A percentile compares a stretch with the other conserved stretches of the same genome.
phyloP scores from a whole-genome alignment of 225 moss, liverwort and hornwort genomes.

The Physcomitrium patens region DNA sequence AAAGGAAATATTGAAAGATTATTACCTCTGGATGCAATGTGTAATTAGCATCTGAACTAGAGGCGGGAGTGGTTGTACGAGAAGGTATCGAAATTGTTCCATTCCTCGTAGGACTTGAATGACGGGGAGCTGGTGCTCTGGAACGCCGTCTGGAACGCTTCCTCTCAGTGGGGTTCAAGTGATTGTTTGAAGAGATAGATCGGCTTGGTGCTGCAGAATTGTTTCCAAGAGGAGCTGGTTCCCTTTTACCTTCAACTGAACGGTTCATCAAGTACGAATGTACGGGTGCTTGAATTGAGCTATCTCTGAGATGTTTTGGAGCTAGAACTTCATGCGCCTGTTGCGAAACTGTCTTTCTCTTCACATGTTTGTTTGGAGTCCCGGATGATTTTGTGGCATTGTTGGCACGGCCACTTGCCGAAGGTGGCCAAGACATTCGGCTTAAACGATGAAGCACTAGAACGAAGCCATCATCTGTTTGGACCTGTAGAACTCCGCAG shows the following conservation, averaged over 20 bases:
- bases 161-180: not conserved
- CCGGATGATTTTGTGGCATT: not conserved
- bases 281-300: no score
- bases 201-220: not conserved
- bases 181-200: conserved; percentile 1
- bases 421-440: not conserved
- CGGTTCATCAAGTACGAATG: not conserved
- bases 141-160: no score
- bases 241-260: not conserved
- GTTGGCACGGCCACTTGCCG: conserved; percentile 1
- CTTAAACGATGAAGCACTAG: conserved; percentile 52
- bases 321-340: not conserved
- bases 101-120: no score
- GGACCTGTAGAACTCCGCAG: conserved; percentile 24
- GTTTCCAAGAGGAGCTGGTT: not conserved
- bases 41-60: not conserved
- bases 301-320: not conserved
- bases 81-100: no score
- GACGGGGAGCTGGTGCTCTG: no score
- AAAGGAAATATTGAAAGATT: no score
- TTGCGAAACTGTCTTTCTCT: no score
- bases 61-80: no score
- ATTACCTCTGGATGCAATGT: not conserved
- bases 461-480: conserved; percentile 56
- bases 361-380: no score